Conservation (phyloP, 2,329 filamentous ascomycete genomes). For the Monilinia polystroma region DNA sequence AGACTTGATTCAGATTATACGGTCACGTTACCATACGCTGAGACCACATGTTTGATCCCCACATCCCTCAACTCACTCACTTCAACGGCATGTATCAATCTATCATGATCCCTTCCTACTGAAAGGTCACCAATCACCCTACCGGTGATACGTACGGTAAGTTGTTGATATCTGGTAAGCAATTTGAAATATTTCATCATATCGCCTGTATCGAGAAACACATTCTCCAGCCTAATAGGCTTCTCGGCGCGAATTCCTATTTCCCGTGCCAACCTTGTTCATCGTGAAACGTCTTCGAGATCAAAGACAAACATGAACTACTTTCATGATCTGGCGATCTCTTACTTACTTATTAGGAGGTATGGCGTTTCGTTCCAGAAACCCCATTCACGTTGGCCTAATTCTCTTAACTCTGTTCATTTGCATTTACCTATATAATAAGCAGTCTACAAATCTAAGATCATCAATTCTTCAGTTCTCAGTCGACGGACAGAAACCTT, state of each 20-base stretch:
- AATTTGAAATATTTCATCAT: too few relatives aligned
- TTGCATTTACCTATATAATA: constrained; percentile 5
- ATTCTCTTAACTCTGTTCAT: not conserved
- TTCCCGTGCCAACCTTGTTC: constrained; percentile 18
- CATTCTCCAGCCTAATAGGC: constrained; percentile 7
- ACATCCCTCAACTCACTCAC: too few relatives aligned
- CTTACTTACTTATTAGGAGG: not conserved
- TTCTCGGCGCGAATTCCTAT: constrained; percentile 19
- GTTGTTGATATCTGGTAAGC: too few relatives aligned
- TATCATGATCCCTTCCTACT: too few relatives aligned
- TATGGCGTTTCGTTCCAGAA: constrained; percentile 14
- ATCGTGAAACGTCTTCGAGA: constrained; percentile 4
- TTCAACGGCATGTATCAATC: too few relatives aligned
- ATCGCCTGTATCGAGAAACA: not conserved
- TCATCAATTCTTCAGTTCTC: not conserved
- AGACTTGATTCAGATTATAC: too few relatives aligned
- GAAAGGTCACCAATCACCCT: too few relatives aligned
- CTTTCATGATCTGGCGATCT: not conserved
- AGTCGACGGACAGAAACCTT: not conserved
- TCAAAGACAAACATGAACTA: not conserved
- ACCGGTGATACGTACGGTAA: too few relatives aligned
- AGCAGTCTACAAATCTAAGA: not conserved
- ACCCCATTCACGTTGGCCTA: not conserved
- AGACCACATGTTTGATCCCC: too few relatives aligned
- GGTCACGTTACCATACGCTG: too few relatives aligned